Evolutionary conservation across 768 basidiomycete genomes (phyloP), one percentile per base, ranked within the genome.

Genomic region (Exsudoporus frostii): DNA sequence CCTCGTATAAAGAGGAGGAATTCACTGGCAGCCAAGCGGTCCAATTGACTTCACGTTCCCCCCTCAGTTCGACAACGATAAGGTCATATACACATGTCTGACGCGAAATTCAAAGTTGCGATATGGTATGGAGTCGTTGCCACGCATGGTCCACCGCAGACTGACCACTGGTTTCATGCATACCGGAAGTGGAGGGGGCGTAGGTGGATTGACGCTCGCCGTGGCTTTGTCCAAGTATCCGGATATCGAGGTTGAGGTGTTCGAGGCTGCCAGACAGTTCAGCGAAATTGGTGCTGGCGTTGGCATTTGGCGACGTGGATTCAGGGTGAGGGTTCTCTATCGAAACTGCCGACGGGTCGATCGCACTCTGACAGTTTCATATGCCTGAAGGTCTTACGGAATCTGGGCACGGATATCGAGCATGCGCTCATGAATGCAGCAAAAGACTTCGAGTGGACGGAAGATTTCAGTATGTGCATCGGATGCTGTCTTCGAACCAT

Each of bases 201-300:
- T 77, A 25, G 74, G 70, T 39, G 74, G 76, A 36, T 54, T 77
- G 45, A 71, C 68, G 25, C 62, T 74, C 19, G 74, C 74, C 3
- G 63, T 68, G 0, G 68, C 71, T 1, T 52, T 77, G 30, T 62
- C 65, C 14, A 62, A 62, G 42, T 80, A 77, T 60, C 74, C 75
- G 2, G 76, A 83, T 54, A 80, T 85, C 25, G 77, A 82, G 30
- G 73, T 84, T 36, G 75, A 79, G 47, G 66, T 85, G 22, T 85
- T 77, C 53, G 84, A 86, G 69, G 75, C 72, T 13, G 76, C 82
- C 27, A 60, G 64, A 37, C 66, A 75, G 48, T 74, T 84, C 39
- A 67, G 74, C 24, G 83, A 84, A 65, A 38, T 83, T 24, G 84
- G 84, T n/a, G 83, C 82, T 17, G 84, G 84, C 19, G 74, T 85